Base-by-base conservation (phyloP, 1,284 basidiomycete species). In the Marasmius sp. region DNA sequence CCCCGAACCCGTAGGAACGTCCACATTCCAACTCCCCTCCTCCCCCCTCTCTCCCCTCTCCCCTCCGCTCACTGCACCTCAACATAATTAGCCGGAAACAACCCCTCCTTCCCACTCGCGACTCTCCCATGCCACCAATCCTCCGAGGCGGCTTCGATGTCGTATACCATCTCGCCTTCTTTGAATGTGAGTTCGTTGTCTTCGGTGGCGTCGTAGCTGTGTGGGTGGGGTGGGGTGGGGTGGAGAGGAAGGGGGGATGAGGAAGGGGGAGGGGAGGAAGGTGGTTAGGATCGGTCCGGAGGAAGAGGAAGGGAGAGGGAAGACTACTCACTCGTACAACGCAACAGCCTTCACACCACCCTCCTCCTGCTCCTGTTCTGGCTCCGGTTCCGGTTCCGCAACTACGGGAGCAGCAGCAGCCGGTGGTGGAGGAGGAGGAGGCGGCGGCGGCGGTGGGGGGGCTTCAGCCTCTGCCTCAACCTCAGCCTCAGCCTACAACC, bases 81-180 rank as follows among this genome's bases (percentile, higher is more conserved):
- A 10, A 47, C 45, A 47, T 47, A 47, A 47, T 47, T 47, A 16
- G 45, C 45, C 6, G 94, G 94, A 87, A 97, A 95, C 65, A 95
- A 78, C 12, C 94, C 94, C 58, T 81, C 73, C 50, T 83, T 77
- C 1, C 92, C 93, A 60, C 84, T 75, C 49, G 72, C 61, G 65
- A 85, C 83, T 66, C 76, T 84, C 1, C 94, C 95, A 67, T 89
- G 82, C 94, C 94, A 97, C 94, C 95, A 97, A 66, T 95, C 93
- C 18, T 94, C 92, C 61, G 80, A 88, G 22, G 82, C 83, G 52
- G 86, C 84, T 71, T 91, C 88, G 53, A 94, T 90, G 47, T 89
- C 80, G 10, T 79, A 81, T 71, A 97, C 92, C 56, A 77, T 75
- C 41, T 95, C 93, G 20, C 92, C 93, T 72, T 94, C 93, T 34